These are phyloP conservation scores for Picochlorum sp. DNA, from an alignment of 139 green algal genomes.

Conservation along the genomic window DNA sequence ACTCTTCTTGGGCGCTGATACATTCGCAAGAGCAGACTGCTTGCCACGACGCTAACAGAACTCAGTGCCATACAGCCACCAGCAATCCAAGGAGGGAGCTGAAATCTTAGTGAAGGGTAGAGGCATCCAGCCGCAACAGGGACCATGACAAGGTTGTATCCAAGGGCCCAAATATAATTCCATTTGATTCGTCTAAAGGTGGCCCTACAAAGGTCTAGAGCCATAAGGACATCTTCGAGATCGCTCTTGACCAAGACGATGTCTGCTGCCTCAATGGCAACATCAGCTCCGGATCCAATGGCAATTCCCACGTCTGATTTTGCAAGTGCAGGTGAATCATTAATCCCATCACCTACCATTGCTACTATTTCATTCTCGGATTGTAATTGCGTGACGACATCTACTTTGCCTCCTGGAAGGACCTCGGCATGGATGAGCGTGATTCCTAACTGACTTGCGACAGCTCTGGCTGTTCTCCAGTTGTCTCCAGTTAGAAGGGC, in stretches of 20 bases:
- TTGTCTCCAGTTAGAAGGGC: slow-evolving; percentile 84
- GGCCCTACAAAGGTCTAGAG: slow-evolving; percentile 74
- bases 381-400: slow-evolving; percentile 41
- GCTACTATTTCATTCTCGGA: slow-evolving; percentile 51
- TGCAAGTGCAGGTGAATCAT: slow-evolving; percentile 90
- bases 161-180: slow-evolving; percentile 92
- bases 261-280: slow-evolving; percentile 75
- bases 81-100: slow-evolving; percentile 86
- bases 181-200: slow-evolving; percentile 75
- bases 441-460: slow-evolving; percentile 59
- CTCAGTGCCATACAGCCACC: slow-evolving; percentile 79
- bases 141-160: slow-evolving; percentile 86
- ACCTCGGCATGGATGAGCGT: slow-evolving; percentile 32
- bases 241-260: slow-evolving; percentile 87
- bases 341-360: slow-evolving; percentile 98
- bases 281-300: slow-evolving; percentile 66
- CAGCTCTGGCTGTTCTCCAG: slow-evolving; percentile 60
- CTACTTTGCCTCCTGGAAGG: slow-evolving; percentile 54
- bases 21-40: slow-evolving; percentile 61
- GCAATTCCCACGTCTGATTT: slow-evolving; percentile 85
- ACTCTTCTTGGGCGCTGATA: slow-evolving; percentile 48
- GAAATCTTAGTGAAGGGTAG: slow-evolving; percentile 47
- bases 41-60: slow-evolving; percentile 75
- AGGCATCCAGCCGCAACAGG: slow-evolving; percentile 59
- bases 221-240: slow-evolving; percentile 78